Percentiles rank a stretch among this genome's conserved stretches.
Evolutionary conservation across 345 rosid genomes (phyloP).

Genomic region (Hevea brasiliensis): DNA sequence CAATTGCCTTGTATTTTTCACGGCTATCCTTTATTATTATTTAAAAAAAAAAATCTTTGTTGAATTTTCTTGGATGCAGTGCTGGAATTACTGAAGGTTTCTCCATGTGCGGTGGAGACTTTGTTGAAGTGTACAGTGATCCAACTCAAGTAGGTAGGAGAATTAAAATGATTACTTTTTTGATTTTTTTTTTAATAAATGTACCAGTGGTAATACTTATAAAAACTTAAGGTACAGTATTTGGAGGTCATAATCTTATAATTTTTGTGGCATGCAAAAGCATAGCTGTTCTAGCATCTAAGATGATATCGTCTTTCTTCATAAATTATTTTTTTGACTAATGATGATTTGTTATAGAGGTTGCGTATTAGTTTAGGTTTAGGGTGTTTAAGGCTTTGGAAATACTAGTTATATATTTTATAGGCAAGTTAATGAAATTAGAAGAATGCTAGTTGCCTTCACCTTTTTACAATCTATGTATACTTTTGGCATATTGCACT

Average conservation of each 20-base stretch:
- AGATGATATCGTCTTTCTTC: too few relatives aligned
- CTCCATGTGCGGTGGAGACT: conserved; percentile 99
- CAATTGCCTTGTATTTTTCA: background rate
- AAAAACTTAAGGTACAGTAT: background rate
- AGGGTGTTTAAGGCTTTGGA: too few relatives aligned
- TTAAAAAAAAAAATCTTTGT: background rate
- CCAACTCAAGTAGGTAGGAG: conserved; percentile 74
- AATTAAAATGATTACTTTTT: conserved; percentile 4
- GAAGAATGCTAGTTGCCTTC: too few relatives aligned
- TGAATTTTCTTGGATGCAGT: conserved; percentile 48
- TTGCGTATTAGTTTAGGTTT: too few relatives aligned
- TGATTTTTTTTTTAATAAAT: background rate
- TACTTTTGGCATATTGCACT: too few relatives aligned
- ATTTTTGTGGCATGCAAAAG: background rate
- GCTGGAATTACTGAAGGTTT: conserved; percentile 97
- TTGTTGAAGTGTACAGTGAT: conserved; percentile 91
- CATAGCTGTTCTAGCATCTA: background rate
- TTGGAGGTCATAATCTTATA: background rate
- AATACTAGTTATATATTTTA: too few relatives aligned
- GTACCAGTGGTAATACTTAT: background rate
- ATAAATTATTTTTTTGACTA: too few relatives aligned
- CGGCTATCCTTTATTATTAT: background rate
- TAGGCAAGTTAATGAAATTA: too few relatives aligned
- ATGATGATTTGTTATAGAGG: background rate
- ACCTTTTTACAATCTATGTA: too few relatives aligned